Base-by-base conservation (phyloP, 139 green algal species). In the Marvania coccoides region DNA sequence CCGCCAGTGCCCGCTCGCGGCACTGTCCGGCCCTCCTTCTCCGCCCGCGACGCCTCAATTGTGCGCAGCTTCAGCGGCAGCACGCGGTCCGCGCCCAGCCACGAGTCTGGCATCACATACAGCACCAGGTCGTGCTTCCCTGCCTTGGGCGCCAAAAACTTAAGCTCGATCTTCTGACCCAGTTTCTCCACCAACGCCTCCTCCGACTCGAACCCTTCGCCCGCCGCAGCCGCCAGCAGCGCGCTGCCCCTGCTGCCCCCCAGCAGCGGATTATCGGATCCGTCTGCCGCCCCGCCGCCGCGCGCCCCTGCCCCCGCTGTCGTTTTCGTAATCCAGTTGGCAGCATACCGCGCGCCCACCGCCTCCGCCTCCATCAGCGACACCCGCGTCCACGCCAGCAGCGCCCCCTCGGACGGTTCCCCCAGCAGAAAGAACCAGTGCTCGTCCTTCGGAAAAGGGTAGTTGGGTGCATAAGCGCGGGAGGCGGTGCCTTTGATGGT, bases 71-170 rank as follows among this genome's bases (percentile, higher is more conserved):
- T 79, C 34, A 95, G 47, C 28, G 77, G 71, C 13, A 89, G 35
- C 1, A 66, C 70, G 26, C 71, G 62, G 71, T 97, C 91, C 23
- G 57, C 79, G 51, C 91, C 91, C 30, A 96, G 76, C 82, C 91
- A 97, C 10, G 64, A 82, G 60, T 97, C 88, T 33, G 71, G 85
- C 74, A 97, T 83, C 59, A 77, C 65, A 26, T 81, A 55, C 59
- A 96, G 54, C 47, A 75, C 71, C 54, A 94, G 67, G 57, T 88
- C 77, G 47, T 88, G 85, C 48, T 81, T 91, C 51, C 81, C 86
- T 53, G 85, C 65, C 33, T 54, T 48, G 14, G 76, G 78, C 3
- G 83, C 81, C 5, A 59, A 30, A 35, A 96, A 94, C 36, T 75
- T 67, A 23, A 95, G 31, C 55, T 92, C 80, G 54, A 95, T 72